phyloP scores from a whole-genome alignment of 2,329 filamentous ascomycete species.

The Lojkania enalia region DNA sequence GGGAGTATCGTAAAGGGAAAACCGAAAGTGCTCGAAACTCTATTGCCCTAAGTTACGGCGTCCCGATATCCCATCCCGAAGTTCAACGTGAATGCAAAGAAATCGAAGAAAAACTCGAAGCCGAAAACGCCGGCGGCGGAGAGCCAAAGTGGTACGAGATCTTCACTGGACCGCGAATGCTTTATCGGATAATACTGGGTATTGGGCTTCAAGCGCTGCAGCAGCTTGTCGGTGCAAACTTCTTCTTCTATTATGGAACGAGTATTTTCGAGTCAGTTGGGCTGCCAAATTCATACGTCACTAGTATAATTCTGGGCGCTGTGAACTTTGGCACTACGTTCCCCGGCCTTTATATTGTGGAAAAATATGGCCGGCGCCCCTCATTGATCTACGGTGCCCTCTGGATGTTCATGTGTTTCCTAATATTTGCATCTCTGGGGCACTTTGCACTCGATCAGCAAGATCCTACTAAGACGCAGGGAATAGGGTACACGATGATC shows the following conservation, averaged over 20 bases:
- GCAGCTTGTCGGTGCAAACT: constrained; percentile 70
- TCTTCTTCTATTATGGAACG: constrained; percentile 62
- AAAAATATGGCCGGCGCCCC: constrained; percentile 51
- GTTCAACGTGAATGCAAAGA: constrained; percentile 58
- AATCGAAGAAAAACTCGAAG: constrained; percentile 59
- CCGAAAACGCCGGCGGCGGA: constrained; percentile 50
- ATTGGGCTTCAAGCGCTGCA: constrained; percentile 67
- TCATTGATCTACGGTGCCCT: constrained; percentile 50
- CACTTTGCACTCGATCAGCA: constrained; percentile 47
- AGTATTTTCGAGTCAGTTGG: constrained; percentile 50
- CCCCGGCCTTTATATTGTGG: constrained; percentile 52
- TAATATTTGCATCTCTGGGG: constrained; percentile 55
- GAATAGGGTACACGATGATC: constrained; percentile 63
- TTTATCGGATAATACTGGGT: constrained; percentile 65
- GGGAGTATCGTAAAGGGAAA: constrained; percentile 61
- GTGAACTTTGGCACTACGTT: constrained; percentile 55
- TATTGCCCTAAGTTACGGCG: constrained; percentile 59
- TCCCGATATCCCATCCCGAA: constrained; percentile 58
- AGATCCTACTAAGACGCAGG: constrained; percentile 39
- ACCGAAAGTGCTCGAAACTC: constrained; percentile 55
- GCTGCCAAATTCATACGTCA: constrained; percentile 50
- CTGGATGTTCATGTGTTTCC: constrained; percentile 62
- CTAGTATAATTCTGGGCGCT: constrained; percentile 52
- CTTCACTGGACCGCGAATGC: constrained; percentile 67
- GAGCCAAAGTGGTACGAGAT: constrained; percentile 58